Conservation (phyloP, 1,284 basidiomycete species). For the Apiotrichum brassicae region DNA sequence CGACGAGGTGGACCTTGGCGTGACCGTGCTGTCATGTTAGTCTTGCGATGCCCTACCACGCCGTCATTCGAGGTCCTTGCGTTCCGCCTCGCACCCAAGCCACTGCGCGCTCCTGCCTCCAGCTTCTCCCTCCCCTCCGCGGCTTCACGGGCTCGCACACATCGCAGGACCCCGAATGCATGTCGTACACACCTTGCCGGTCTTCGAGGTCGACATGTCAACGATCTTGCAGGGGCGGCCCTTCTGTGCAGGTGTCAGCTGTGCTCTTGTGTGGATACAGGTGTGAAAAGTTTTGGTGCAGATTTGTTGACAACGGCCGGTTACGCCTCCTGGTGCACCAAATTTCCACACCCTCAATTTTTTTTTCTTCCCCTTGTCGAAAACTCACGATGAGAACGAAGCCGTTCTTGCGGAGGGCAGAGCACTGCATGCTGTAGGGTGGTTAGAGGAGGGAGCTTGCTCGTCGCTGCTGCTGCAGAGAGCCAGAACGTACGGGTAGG, state of each 20-base stretch:
- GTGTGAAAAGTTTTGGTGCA: not conserved
- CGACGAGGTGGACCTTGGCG: conserved; percentile 98
- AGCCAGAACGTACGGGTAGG: conserved; percentile 51
- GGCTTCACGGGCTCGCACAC: too few relatives aligned
- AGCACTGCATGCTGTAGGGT: conserved; percentile 67
- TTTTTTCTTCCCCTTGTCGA: not conserved
- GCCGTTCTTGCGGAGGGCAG: conserved; percentile 82
- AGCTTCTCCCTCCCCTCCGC: too few relatives aligned
- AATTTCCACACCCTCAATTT: not conserved
- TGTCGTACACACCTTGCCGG: conserved; percentile 48
- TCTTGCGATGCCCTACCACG: too few relatives aligned
- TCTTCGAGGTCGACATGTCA: conserved; percentile 98
- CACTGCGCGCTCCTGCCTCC: too few relatives aligned
- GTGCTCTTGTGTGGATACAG: too few relatives aligned
- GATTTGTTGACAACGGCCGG: not conserved
- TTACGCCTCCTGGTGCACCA: not conserved
- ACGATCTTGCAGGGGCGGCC: conserved; percentile 97
- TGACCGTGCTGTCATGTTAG: conserved; percentile 67
- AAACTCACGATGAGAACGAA: conserved; percentile 75
- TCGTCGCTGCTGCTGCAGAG: not conserved
- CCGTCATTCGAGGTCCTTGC: too few relatives aligned
- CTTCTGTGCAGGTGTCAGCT: not conserved
- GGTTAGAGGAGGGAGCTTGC: not conserved
- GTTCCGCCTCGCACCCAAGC: not conserved
- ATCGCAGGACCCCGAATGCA: not conserved